These are phyloP conservation scores for Lyophyllum shimeji DNA, from an alignment of 768 basidiomycete species.

Conservation along the genomic window DNA sequence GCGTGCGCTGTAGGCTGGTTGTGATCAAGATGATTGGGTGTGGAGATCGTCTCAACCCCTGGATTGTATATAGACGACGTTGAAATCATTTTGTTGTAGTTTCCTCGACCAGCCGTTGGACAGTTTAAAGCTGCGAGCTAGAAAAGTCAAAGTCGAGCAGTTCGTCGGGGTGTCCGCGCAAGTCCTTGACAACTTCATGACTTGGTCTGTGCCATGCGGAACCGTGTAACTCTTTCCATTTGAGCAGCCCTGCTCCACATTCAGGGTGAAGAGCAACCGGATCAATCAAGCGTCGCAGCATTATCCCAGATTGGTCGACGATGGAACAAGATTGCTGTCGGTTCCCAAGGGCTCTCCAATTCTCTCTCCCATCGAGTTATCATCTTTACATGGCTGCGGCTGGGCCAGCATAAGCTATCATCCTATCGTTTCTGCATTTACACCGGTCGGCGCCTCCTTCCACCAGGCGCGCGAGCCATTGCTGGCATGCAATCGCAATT, in stretches of 20 bases:
- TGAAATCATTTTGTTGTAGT: neutral
- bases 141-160: neutral
- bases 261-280: neutral
- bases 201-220: too few relatives aligned
- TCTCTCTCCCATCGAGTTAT: neutral
- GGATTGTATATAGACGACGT: neutral
- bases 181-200: neutral
- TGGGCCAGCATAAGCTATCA: neutral
- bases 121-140: neutral
- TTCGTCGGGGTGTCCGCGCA: neutral
- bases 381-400: constrained; percentile 4
- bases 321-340: too few relatives aligned
- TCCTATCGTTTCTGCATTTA: neutral
- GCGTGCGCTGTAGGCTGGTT: too few relatives aligned
- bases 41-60: neutral
- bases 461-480: neutral
- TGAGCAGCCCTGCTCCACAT: neutral
- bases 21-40: neutral
- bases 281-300: neutral
- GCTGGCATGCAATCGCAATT: neutral
- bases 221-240: neutral
- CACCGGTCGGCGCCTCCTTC: constrained; percentile 7
- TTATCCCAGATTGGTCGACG: neutral
- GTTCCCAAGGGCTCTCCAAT: neutral
- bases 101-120: neutral